Conservation (phyloP, 1,284 basidiomycete species). For the Mycena citricolor region DNA sequence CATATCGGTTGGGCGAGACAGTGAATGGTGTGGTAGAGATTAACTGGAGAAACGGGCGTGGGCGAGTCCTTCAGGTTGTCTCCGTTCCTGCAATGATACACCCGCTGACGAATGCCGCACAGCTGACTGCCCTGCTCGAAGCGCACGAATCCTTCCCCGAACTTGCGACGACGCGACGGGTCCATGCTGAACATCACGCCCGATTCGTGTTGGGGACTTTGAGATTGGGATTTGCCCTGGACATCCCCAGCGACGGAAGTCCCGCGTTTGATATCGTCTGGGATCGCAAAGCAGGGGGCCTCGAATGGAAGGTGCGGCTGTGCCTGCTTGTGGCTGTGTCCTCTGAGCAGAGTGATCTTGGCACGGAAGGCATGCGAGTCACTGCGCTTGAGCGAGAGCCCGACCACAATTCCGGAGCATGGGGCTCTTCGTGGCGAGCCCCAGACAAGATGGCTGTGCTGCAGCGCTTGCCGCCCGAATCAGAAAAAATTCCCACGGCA, state of each 20-base stretch:
- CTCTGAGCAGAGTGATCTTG: conserved; percentile 39
- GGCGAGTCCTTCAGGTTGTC: conserved; percentile 73
- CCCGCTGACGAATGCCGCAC: conserved; percentile 5
- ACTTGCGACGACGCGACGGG: conserved; percentile 42
- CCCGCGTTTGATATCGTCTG: conserved; percentile 69
- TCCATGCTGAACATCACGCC: conserved; percentile 79
- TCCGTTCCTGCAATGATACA: not conserved
- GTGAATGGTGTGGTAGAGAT: conserved; percentile 85
- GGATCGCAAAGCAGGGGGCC: conserved; percentile 50
- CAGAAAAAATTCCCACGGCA: conserved; percentile 29
- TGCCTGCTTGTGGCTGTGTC: conserved; percentile 78
- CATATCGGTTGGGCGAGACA: conserved; percentile 88
- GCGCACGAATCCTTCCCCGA: conserved; percentile 78
- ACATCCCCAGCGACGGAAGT: conserved; percentile 86
- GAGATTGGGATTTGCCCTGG: conserved; percentile 80
- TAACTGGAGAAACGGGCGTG: conserved; percentile 61
- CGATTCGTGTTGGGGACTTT: conserved; percentile 64
- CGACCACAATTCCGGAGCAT: conserved; percentile 43
- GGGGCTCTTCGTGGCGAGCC: conserved; percentile 68
- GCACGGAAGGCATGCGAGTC: conserved; percentile 51
- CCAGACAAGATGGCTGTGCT: conserved; percentile 58
- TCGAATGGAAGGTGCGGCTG: conserved; percentile 84
- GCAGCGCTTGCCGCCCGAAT: conserved; percentile 41
- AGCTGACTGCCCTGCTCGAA: conserved; percentile 85
- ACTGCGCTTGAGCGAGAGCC: conserved; percentile 55